Conservation (phyloP, 805 yeast species). For the Candida boidinii region DNA sequence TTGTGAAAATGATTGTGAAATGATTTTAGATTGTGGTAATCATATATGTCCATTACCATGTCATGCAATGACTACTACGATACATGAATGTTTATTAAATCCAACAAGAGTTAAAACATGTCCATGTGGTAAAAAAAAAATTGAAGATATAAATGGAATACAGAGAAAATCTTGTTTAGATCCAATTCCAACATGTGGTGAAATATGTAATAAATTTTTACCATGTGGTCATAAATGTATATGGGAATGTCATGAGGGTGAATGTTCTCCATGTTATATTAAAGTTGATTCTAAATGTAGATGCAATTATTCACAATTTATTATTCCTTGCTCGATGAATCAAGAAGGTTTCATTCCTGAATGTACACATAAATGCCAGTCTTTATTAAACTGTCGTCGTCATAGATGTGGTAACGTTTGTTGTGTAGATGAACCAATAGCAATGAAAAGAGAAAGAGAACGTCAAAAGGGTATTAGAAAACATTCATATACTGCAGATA, state of each 20-base stretch:
- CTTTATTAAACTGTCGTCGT: constrained; percentile 68
- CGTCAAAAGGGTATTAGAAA: constrained; percentile 38
- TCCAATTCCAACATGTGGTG: constrained; percentile 68
- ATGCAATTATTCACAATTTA: constrained; percentile 50
- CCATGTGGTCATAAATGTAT: constrained; percentile 70
- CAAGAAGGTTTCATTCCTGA: constrained; percentile 43
- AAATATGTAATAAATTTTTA: constrained; percentile 51
- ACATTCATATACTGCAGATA: constrained; percentile 26
- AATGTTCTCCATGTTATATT: constrained; percentile 61
- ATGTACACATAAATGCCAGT: constrained; percentile 67
- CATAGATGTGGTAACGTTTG: constrained; percentile 68
- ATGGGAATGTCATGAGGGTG: constrained; percentile 68
- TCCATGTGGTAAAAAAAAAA: constrained; percentile 66
- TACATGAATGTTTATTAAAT: constrained; percentile 48
- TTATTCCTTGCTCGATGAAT: constrained; percentile 57
- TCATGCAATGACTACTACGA: constrained; percentile 24
- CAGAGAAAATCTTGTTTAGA: constrained; percentile 59
- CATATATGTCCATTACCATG: constrained; percentile 46
- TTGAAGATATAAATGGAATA: constrained; percentile 27
- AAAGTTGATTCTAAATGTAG: constrained; percentile 45
- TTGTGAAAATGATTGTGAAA: constrained; percentile 37
- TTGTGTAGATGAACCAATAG: constrained; percentile 59
- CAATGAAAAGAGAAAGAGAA: constrained; percentile 47
- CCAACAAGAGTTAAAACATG: constrained; percentile 59
- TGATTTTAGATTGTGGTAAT: constrained; percentile 53